Conservation (phyloP, 2,329 filamentous ascomycete genomes). For the Pseudogymnoascus destructans region DNA sequence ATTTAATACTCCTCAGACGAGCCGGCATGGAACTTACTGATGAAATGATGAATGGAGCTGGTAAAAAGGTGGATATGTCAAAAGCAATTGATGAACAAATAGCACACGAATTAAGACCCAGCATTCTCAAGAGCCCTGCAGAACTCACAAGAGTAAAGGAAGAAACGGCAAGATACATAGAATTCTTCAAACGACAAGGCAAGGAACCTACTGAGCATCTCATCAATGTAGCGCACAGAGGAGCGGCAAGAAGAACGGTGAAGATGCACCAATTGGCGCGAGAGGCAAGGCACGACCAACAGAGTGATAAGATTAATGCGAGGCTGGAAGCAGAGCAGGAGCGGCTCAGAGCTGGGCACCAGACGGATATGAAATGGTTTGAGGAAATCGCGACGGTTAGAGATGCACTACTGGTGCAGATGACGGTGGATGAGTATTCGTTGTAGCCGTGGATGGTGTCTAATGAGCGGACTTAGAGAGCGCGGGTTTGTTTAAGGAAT, state of each 20-base stretch:
- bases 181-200: background rate
- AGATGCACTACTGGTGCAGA: background rate
- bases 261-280: background rate
- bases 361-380: background rate
- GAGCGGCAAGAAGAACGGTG: background rate
- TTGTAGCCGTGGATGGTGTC: background rate
- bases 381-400: background rate
- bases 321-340: background rate
- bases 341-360: background rate
- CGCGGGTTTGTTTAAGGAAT: background rate
- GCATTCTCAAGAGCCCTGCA: too few relatives aligned
- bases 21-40: background rate
- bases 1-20: background rate
- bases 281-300: background rate
- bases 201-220: background rate
- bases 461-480: background rate
- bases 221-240: background rate
- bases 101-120: too few relatives aligned
- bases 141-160: too few relatives aligned
- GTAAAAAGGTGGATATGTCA: background rate
- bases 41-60: background rate
- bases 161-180: too few relatives aligned
- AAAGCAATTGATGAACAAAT: too few relatives aligned
- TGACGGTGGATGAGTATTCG: background rate
- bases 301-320: background rate